These are phyloP conservation scores for Mytilinidion resinicola DNA, from an alignment of 495 filamentous ascomycete genomes.

Conservation along the genomic window DNA sequence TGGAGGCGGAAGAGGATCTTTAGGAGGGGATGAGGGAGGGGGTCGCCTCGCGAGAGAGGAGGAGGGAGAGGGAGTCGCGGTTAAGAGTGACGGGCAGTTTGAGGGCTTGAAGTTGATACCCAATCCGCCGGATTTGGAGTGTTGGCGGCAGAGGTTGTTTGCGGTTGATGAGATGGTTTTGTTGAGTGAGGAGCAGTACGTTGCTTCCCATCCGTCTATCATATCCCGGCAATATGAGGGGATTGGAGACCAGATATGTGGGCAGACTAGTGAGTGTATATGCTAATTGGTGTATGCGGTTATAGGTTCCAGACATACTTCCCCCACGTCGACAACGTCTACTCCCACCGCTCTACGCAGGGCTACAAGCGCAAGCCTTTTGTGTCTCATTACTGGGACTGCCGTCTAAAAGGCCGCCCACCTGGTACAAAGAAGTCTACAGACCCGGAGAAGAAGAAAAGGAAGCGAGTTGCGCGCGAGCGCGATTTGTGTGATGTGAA, in stretches of 20 bases:
- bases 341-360: slow-evolving; percentile 84
- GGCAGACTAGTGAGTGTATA: background rate
- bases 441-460: slow-evolving; percentile 83
- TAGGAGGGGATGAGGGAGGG: no score
- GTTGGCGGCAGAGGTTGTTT: slow-evolving; percentile 73
- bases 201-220: slow-evolving; percentile 8
- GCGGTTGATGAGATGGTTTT: slow-evolving; percentile 68
- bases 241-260: background rate
- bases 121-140: slow-evolving; percentile 61
- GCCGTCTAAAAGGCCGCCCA: slow-evolving; percentile 77
- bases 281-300: background rate
- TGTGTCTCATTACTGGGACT: slow-evolving; percentile 86
- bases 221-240: no score
- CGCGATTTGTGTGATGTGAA: slow-evolving; percentile 84
- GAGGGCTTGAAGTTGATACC: slow-evolving; percentile 53
- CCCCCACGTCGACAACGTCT: slow-evolving; percentile 86
- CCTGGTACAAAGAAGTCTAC: slow-evolving; percentile 78
- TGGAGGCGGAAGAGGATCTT: no score
- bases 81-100: slow-evolving; percentile 45
- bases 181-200: slow-evolving; percentile 74
- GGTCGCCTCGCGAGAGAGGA: no score
- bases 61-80: slow-evolving; percentile 19
- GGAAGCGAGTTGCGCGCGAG: slow-evolving; percentile 70
- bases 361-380: slow-evolving; percentile 78
- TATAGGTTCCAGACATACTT: slow-evolving; percentile 79